Evolutionary conservation across 106 monocot species (phyloP), one percentile per base, ranked within the genome.

Genomic region (Dendrobium chrysotoxum): DNA sequence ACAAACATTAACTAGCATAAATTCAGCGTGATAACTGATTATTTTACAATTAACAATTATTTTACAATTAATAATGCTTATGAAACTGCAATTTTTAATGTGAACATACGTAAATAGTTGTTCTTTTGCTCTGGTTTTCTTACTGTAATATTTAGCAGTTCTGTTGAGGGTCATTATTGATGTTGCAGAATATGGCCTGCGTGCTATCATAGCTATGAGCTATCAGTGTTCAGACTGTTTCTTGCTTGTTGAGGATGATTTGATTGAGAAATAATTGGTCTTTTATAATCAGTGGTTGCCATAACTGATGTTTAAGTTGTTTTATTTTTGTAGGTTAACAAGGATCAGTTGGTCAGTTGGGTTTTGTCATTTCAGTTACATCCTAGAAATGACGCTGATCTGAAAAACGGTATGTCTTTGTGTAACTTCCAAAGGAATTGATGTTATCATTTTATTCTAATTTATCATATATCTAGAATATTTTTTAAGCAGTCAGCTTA

Each of bases 301-400:
- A 50, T 2, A 40, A 26, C 40, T 76, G 28, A 47, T 11, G 2
- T 26, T 42, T 17, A 28, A 78, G 28, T 55, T 55, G 2, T 64
- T 53, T 9, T 53, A 40, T 15, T 65, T 45, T 78, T 76, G 1
- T 83, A 99, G 98, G 83, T 99, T 75, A 81, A 95, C 80, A 92
- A 82, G 80, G 95, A 88, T 75, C 89, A 91, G 79, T 67, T 99
- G 45, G 70, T 65, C 20, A 86, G 76, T 54, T 99, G 98, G 98
- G 91, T 99, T 45, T 84, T 99, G 53, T 95, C 98, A 30, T 91
- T 95, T 78, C 92, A 90, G 85, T 82, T 78, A 66, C 85, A 86
- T 64, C 85, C 91, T n/a, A 75, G 28, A 53, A 58, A 77, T 0
- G 82, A 67, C 2, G 21, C 66, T 65, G 84, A 88, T 38, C 64